Base-by-base conservation (phyloP, 129 eudicot genomes). In the Deinandra increscens region DNA sequence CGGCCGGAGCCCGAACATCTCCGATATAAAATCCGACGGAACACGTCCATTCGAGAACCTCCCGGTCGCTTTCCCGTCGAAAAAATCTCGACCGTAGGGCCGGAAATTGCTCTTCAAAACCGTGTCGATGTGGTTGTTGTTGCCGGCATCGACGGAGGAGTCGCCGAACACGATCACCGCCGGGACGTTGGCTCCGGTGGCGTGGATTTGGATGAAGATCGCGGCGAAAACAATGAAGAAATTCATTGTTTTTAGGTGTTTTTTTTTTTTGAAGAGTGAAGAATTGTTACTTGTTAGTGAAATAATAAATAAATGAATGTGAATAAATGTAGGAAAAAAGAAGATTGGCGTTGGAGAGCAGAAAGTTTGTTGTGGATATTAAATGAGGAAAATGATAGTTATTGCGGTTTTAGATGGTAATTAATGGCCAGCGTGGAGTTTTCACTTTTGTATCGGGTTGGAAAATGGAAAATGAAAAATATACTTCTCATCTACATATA, bases 161-260 rank as follows among this genome's bases (percentile, higher is more conserved):
- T 90, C 97, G 0, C 97, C 97, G 49, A 90, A 90, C 26, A 90
- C 97, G 14, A 90, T 84, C 14, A 90, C 72, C 2, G 97, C 88
- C 42, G 97, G 90, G 6, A 90, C 51, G 19, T 81, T 80, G 34
- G 83, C 86, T 70, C 66, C 60, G 23, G 58, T 71, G 12, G 31
- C 34, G 41, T 61, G 39, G 58, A 77, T 41, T 50, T 77, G 76
- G 65, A 77, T 77, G 66, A 77, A 50, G 50, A 77, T 6, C 39
- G 51, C 22, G 20, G 71, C 49, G 0, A 51, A 29, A 62, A 70
- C 55, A 62, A 62, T 50, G 70, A 69, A 41, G 1, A 29, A 18
- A 9, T 42, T 62, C 80, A 76, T 76, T 17, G 68, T 29, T 17
- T 18, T 15, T 9, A 3, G 56, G 10, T 1, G 9, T 23, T 33